Percentiles rank a stretch among this genome's conserved stretches.
Evolutionary conservation across 139 green algal genomes (phyloP).

Genomic region (Chlamydomonas schloesseri): DNA sequence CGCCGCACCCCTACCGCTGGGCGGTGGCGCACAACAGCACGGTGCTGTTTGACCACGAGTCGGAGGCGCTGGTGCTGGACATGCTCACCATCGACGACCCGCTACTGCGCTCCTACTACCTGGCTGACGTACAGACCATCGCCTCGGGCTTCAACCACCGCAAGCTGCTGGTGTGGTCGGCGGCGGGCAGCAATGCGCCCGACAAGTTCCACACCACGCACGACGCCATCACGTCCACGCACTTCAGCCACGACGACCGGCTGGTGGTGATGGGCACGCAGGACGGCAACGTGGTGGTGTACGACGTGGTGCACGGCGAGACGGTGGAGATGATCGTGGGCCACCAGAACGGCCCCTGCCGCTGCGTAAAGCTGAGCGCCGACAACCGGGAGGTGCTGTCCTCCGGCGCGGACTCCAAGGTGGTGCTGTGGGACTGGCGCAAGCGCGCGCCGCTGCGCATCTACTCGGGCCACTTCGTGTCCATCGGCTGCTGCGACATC

Average conservation of each 20-base stretch:
- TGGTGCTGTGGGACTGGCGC: conserved; percentile 67
- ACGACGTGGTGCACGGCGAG: conserved; percentile 62
- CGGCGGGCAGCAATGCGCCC: conserved; percentile 48
- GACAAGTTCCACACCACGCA: conserved; percentile 72
- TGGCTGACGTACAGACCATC: conserved; percentile 53
- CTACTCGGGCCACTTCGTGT: conserved; percentile 68
- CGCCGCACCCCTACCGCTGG: conserved; percentile 50
- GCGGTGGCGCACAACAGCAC: conserved; percentile 53
- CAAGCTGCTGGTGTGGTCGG: conserved; percentile 60
- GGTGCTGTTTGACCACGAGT: conserved; percentile 65
- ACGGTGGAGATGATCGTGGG: conserved; percentile 58
- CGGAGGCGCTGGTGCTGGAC: conserved; percentile 59
- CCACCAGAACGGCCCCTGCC: conserved; percentile 64
- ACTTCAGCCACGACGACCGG: conserved; percentile 59
- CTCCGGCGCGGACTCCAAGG: conserved; percentile 59
- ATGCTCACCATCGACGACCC: conserved; percentile 62
- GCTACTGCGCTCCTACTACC: conserved; percentile 55
- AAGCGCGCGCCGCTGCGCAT: conserved; percentile 47
- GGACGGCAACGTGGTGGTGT: conserved; percentile 63
- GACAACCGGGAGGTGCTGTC: conserved; percentile 62
- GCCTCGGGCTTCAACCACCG: conserved; percentile 44
- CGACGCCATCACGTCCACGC: conserved; percentile 64
- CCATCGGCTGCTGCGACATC: conserved; percentile 58
- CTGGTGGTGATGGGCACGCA: conserved; percentile 61
- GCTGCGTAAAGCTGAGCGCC: conserved; percentile 55